Conservation (phyloP, 352 stramenopile genomes). For the Thalassiosira pacifica region DNA sequence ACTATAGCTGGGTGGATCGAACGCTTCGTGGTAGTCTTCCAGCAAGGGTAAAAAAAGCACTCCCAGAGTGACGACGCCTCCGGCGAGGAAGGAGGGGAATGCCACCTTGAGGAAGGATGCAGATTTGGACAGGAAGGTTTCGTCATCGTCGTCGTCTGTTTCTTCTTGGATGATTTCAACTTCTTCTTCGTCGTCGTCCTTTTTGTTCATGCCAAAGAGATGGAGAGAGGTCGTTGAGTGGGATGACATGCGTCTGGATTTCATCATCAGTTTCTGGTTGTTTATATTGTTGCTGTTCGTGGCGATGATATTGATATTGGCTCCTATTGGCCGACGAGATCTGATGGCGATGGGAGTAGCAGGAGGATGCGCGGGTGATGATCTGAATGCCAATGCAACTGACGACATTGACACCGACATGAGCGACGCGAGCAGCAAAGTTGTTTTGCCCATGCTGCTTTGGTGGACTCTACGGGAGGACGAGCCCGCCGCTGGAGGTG, state of each 20-base stretch:
- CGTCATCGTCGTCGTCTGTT: not conserved
- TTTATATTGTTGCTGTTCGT: not conserved
- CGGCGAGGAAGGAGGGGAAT: constrained; percentile 64
- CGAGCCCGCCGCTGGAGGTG: too few species aligned
- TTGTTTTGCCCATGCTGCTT: not conserved
- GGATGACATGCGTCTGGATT: constrained; percentile 17
- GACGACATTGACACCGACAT: not conserved
- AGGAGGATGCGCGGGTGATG: not conserved
- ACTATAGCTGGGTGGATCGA: not conserved
- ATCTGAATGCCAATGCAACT: constrained; percentile 17
- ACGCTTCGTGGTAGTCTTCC: constrained; percentile 61
- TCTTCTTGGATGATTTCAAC: not conserved
- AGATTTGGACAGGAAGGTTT: constrained; percentile 8
- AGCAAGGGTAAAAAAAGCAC: constrained; percentile 58
- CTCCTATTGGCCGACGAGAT: not conserved
- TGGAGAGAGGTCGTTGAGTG: constrained; percentile 21
- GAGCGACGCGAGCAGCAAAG: not conserved
- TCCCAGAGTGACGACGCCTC: constrained; percentile 44
- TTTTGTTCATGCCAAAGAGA: constrained; percentile 45
- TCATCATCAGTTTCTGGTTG: not conserved
- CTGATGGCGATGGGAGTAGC: not conserved
- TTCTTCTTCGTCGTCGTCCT: constrained; percentile 19
- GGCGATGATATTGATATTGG: too few species aligned
- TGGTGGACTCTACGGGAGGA: too few species aligned
- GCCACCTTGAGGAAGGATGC: constrained; percentile 54